phyloP scores from a whole-genome alignment of 208 protist species.

The Wallacemonas sp. region DNA sequence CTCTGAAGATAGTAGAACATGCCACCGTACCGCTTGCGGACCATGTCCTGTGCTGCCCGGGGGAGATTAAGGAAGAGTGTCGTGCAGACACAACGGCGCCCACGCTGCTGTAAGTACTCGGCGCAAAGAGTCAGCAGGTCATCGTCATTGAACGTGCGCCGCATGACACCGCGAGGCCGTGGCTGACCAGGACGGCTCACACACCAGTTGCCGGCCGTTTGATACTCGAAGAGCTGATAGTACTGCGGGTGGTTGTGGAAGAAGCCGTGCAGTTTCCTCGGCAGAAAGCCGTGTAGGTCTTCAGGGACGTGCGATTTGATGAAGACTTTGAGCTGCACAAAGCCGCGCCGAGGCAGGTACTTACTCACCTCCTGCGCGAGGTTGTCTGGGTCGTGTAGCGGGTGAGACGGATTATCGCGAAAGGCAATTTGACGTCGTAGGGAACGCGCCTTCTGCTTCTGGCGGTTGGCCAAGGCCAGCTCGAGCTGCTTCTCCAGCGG shows the following conservation, averaged over 20 bases:
- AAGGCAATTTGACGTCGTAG: slow-evolving; percentile 85
- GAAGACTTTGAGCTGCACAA: slow-evolving; percentile 63
- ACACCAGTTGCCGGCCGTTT: slow-evolving; percentile 65
- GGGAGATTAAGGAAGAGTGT: slow-evolving; percentile 65
- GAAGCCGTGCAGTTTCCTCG: slow-evolving; percentile 66
- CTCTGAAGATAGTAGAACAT: slow-evolving; percentile 74
- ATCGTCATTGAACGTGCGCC: slow-evolving; percentile 70
- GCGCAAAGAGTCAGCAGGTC: slow-evolving; percentile 82
- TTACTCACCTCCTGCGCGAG: slow-evolving; percentile 79
- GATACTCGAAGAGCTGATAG: slow-evolving; percentile 85
- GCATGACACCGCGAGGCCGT: slow-evolving; percentile 79
- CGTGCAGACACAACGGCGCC: slow-evolving; percentile 29
- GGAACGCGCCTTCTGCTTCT: slow-evolving; percentile 62
- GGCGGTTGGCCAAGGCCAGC: slow-evolving; percentile 48
- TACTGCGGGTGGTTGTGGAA: slow-evolving; percentile 85
- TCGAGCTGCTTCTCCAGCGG: slow-evolving; percentile 84
- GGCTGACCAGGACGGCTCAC: slow-evolving; percentile 67
- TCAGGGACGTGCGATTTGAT: slow-evolving; percentile 65
- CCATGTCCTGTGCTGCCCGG: slow-evolving; percentile 68
- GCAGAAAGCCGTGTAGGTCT: slow-evolving; percentile 75
- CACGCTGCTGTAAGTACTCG: slow-evolving; percentile 60
- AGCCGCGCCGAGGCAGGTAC: slow-evolving; percentile 71
- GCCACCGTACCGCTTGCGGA: slow-evolving; percentile 72
- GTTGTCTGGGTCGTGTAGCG: slow-evolving; percentile 88
- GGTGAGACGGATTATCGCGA: slow-evolving; percentile 77